Conservation (phyloP, 2,329 filamentous ascomycete species). For the Rhinocladiella mackenziei region DNA sequence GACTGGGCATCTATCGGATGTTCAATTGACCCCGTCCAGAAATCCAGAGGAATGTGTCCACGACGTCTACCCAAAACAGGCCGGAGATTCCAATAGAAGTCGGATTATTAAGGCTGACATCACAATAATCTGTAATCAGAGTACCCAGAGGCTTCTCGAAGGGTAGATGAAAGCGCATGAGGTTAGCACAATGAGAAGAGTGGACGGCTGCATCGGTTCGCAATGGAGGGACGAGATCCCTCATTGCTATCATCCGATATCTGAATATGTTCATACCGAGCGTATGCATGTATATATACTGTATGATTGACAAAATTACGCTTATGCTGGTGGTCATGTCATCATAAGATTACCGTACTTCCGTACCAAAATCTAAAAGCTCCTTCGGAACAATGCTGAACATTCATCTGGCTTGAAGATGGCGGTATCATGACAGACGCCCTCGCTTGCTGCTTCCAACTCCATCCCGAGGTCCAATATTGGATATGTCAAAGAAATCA, state of each 20-base stretch:
- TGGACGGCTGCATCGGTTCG: too few relatives aligned
- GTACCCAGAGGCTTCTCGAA: too few relatives aligned
- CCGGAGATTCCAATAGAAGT: too few relatives aligned
- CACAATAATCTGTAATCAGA: too few relatives aligned
- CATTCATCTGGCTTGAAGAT: background rate
- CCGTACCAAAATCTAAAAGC: conserved; percentile 2
- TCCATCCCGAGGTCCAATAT: conserved; percentile 40
- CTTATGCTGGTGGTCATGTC: conserved; percentile 25
- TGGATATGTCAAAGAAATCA: conserved; percentile 50
- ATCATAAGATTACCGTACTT: conserved; percentile 15
- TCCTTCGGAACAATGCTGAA: background rate
- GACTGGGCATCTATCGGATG: conserved; percentile 66
- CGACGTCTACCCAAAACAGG: background rate
- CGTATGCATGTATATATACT: conserved; percentile 12
- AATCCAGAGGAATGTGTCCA: background rate
- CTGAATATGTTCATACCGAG: conserved; percentile 2
- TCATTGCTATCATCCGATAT: conserved; percentile 6
- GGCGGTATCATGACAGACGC: conserved; percentile 36
- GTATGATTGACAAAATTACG: conserved; percentile 18
- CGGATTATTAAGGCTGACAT: too few relatives aligned
- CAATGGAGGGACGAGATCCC: too few relatives aligned
- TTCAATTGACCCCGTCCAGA: conserved; percentile 47
- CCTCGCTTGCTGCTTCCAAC: conserved; percentile 42
- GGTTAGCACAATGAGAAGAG: too few relatives aligned
- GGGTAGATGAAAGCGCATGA: too few relatives aligned